A percentile compares a stretch with the other conserved stretches of the same genome.
These are phyloP conservation scores for Phytophthora constricta DNA, from an alignment of 352 stramenopile genomes.

Conservation along the genomic window DNA sequence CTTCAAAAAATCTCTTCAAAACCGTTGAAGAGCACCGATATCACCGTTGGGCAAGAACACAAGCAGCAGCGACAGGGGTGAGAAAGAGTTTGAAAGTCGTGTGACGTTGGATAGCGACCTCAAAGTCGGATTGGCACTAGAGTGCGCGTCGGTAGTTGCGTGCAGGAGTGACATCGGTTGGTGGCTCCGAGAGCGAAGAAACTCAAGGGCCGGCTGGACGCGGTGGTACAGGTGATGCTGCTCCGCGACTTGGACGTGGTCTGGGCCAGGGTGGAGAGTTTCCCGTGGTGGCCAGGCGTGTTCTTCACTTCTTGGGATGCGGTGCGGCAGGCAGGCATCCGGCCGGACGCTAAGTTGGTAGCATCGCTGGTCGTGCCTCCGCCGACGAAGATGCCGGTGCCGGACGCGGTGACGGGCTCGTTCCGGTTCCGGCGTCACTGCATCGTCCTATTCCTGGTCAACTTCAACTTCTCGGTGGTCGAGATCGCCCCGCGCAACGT, in stretches of 20 bases:
- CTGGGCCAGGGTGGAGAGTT: slow-evolving; percentile 73
- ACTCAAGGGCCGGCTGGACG: slow-evolving; percentile 31
- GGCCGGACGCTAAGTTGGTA: slow-evolving; percentile 45
- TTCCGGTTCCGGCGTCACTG: slow-evolving; percentile 37
- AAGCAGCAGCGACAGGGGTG: too few relatives aligned
- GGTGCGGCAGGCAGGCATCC: slow-evolving; percentile 50
- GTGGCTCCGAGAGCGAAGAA: slow-evolving; percentile 39
- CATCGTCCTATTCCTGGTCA: slow-evolving; percentile 72
- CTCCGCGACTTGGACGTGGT: slow-evolving; percentile 82
- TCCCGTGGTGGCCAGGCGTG: slow-evolving; percentile 82
- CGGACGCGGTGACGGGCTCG: slow-evolving; percentile 35
- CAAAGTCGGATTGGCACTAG: too few relatives aligned
- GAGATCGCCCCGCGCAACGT: slow-evolving; percentile 47
- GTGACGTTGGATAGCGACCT: too few relatives aligned
- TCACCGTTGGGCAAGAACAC: too few relatives aligned
- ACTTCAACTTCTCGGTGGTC: slow-evolving; percentile 63
- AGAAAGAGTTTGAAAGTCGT: too few relatives aligned
- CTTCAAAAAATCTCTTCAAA: too few relatives aligned
- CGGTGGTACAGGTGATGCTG: slow-evolving; percentile 38
- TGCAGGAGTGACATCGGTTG: too few relatives aligned
- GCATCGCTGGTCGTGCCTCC: slow-evolving; percentile 41
- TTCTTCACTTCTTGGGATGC: slow-evolving; percentile 74
- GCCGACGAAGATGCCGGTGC: slow-evolving; percentile 37
- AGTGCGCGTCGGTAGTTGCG: too few relatives aligned
- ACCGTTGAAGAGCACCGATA: too few relatives aligned